These are phyloP conservation scores for Amphirosellinia nigrospora DNA, from an alignment of 495 filamentous ascomycete genomes.

Conservation along the genomic window DNA sequence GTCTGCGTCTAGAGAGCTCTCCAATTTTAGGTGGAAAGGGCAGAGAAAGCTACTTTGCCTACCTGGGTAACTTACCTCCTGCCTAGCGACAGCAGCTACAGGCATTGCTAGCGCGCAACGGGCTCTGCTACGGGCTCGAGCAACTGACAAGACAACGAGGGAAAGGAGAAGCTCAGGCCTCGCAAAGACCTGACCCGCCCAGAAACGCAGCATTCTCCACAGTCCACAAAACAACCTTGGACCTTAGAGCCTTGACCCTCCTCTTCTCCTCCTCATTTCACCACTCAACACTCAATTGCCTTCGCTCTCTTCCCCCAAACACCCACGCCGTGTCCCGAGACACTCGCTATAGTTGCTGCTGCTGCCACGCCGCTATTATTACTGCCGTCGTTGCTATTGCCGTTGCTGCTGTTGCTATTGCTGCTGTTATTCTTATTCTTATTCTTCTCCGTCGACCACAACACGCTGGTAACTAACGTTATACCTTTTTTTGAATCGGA, in stretches of 20 bases:
- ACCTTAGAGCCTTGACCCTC: slow-evolving; percentile 29
- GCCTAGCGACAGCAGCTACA: background rate
- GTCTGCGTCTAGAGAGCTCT: background rate
- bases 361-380: background rate
- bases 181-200: slow-evolving; percentile 16
- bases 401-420: background rate
- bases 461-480: slow-evolving; percentile 4
- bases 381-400: background rate
- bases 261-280: slow-evolving; percentile 29
- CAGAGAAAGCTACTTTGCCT: background rate
- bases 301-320: slow-evolving; percentile 25
- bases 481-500: slow-evolving; percentile 16
- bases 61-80: background rate
- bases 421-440: background rate
- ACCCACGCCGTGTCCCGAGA: slow-evolving; percentile 29
- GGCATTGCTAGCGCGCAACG: background rate
- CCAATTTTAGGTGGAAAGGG: background rate
- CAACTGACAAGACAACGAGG: background rate
- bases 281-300: slow-evolving; percentile 25
- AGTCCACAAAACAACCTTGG: slow-evolving; percentile 26
- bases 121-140: slow-evolving; percentile 2
- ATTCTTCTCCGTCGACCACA: slow-evolving; percentile 7
- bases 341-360: slow-evolving; percentile 25
- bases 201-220: slow-evolving; percentile 24
- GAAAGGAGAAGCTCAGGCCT: slow-evolving; percentile 18